Conservation (phyloP, 169 alveolate genomes). For the Eimeria brunetti region DNA sequence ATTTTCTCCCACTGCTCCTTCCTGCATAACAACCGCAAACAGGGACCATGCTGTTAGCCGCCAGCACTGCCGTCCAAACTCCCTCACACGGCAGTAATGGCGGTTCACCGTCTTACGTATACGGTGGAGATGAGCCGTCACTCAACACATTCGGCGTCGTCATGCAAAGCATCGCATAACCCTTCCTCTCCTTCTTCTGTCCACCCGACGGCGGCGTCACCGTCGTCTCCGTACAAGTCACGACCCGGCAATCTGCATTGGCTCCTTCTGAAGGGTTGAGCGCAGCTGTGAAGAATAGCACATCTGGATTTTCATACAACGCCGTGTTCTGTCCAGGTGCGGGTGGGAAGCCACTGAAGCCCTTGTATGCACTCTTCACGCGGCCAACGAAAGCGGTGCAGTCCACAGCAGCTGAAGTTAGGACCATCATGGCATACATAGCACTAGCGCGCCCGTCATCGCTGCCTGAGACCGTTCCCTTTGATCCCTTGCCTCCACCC, state of each 20-base stretch:
- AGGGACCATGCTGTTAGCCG: background rate
- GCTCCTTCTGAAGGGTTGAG: background rate
- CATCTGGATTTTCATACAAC: background rate
- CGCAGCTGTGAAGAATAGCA: background rate
- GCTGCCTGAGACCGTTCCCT: too few species aligned
- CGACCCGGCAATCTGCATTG: background rate
- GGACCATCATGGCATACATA: too few species aligned
- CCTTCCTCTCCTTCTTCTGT: background rate
- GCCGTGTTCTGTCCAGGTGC: background rate
- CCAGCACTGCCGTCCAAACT: background rate
- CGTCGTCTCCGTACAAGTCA: background rate
- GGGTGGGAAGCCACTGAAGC: background rate
- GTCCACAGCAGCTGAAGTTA: background rate
- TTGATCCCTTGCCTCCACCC: too few species aligned
- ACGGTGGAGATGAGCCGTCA: background rate
- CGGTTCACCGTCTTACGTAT: background rate
- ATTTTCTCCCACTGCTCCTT: constrained; percentile 9
- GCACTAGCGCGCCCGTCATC: too few species aligned
- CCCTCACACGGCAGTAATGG: too few species aligned
- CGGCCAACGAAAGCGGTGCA: background rate
- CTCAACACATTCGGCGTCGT: background rate
- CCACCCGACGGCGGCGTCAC: background rate
- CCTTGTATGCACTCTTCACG: background rate
- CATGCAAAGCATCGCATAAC: background rate
- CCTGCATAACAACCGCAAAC: background rate